Conservation (phyloP, 2,329 filamentous ascomycete genomes). For the Gnomoniopsis smithogilvyi region DNA sequence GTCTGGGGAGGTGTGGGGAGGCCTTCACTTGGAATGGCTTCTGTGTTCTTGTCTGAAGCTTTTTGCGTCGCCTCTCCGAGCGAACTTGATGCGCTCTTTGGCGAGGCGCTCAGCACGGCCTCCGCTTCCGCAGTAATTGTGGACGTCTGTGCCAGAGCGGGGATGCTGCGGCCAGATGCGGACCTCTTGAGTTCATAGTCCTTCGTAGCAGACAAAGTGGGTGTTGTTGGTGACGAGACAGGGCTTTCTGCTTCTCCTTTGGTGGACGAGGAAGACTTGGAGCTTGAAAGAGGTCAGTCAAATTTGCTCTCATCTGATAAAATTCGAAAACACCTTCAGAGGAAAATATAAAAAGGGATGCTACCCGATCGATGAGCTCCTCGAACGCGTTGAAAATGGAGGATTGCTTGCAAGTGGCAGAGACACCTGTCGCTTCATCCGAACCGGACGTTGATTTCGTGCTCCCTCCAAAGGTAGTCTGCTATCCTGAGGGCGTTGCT, state of each 20-base stretch:
- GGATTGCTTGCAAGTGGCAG: conserved; percentile 17
- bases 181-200: conserved; percentile 12
- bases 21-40: conserved; percentile 1
- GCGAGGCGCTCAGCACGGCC: conserved; percentile 6
- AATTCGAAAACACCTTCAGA: too few species aligned
- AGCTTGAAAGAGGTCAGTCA: background rate
- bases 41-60: background rate
- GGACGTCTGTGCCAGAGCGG: conserved; percentile 10
- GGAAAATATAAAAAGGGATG: background rate
- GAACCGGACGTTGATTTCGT: background rate
- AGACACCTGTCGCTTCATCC: conserved; percentile 8
- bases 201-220: background rate
- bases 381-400: conserved; percentile 1
- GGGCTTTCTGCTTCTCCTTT: conserved; percentile 8
- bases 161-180: conserved; percentile 9
- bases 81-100: conserved; percentile 3
- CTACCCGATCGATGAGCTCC: conserved; percentile 13
- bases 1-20: conserved; percentile 17
- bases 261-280: conserved; percentile 1
- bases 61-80: conserved; percentile 1
- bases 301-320: background rate
- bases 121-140: conserved; percentile 13
- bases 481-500: background rate
- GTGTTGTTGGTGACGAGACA: background rate
- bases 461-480: background rate